Conservation (phyloP, 1,139 yeast genomes). For the Yamadazyma taylorii region DNA sequence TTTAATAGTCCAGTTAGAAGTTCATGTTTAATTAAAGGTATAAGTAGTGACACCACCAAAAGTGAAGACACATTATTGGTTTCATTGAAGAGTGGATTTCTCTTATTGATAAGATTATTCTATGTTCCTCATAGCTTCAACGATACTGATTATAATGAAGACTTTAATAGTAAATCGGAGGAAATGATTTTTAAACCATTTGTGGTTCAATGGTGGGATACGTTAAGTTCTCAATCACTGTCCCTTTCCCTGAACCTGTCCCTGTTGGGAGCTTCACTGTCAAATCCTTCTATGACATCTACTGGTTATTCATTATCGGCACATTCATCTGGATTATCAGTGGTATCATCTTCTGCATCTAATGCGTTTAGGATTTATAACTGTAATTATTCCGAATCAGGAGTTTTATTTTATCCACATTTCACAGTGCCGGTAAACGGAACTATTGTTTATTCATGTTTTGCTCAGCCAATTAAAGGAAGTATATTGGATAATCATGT, state of each 20-base stretch:
- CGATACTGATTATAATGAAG: constrained; percentile 27
- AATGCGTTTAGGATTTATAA: constrained; percentile 40
- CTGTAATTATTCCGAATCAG: constrained; percentile 34
- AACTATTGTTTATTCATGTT: constrained; percentile 41
- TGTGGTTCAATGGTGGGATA: constrained; percentile 55
- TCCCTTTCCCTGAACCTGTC: too few relatives aligned
- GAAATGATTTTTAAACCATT: constrained; percentile 37
- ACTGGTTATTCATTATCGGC: constrained; percentile 37
- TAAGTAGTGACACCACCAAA: constrained; percentile 13
- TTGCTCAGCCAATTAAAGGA: constrained; percentile 35
- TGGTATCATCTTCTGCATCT: constrained; percentile 39
- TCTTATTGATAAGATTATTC: constrained; percentile 37
- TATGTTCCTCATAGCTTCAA: constrained; percentile 31
- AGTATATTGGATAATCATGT: constrained; percentile 29
- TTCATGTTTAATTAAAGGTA: constrained; percentile 34
- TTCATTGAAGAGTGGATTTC: constrained; percentile 42
- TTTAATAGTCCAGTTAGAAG: constrained; percentile 39
- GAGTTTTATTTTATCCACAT: constrained; percentile 38
- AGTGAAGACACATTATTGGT: constrained; percentile 47
- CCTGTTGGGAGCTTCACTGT: too few relatives aligned
- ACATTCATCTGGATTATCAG: constrained; percentile 39
- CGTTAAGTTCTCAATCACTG: constrained; percentile 22
- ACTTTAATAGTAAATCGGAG: constrained; percentile 6
- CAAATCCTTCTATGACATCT: constrained; percentile 30
- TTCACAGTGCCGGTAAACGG: constrained; percentile 45